Percentiles rank a stretch among this genome's conserved stretches.
These are phyloP conservation scores for Pseudocercospora musae DNA, from an alignment of 2,329 filamentous ascomycete species.

Conservation along the genomic window DNA sequence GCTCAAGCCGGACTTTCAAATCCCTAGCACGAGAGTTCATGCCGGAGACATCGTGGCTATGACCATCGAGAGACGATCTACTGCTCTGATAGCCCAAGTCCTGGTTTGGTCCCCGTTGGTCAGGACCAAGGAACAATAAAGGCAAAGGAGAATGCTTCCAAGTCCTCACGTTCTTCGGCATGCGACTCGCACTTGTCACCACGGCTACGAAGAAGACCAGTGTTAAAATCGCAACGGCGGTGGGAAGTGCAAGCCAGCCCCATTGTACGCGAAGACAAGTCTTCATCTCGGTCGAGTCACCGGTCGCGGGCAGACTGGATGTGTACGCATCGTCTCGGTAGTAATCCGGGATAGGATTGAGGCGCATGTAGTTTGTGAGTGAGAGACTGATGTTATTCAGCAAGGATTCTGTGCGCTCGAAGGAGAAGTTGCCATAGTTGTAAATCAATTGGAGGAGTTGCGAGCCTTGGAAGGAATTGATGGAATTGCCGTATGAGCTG, in stretches of 20 bases:
- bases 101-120: neutral
- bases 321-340: neutral
- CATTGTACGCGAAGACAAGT: slow-evolving; percentile 13
- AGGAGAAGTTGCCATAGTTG: slow-evolving; percentile 8
- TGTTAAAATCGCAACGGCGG: slow-evolving; percentile 5
- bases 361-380: slow-evolving; percentile 13
- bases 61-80: neutral
- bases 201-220: slow-evolving; percentile 9
- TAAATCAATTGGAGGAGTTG: slow-evolving; percentile 11
- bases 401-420: slow-evolving; percentile 5
- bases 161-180: slow-evolving; percentile 7
- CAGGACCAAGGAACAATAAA: slow-evolving; percentile 8
- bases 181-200: neutral
- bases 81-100: neutral
- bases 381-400: slow-evolving; percentile 12
- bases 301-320: neutral
- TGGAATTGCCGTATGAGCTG: neutral
- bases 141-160: slow-evolving; percentile 16
- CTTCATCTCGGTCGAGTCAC: slow-evolving; percentile 2
- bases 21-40: neutral
- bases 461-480: slow-evolving; percentile 3
- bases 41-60: neutral
- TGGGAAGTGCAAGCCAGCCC: slow-evolving; percentile 10
- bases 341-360: neutral
- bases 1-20: neutral